Evolutionary conservation across 2,329 filamentous ascomycete genomes (phyloP).

Genomic region (Fusarium euwallaceae): DNA sequence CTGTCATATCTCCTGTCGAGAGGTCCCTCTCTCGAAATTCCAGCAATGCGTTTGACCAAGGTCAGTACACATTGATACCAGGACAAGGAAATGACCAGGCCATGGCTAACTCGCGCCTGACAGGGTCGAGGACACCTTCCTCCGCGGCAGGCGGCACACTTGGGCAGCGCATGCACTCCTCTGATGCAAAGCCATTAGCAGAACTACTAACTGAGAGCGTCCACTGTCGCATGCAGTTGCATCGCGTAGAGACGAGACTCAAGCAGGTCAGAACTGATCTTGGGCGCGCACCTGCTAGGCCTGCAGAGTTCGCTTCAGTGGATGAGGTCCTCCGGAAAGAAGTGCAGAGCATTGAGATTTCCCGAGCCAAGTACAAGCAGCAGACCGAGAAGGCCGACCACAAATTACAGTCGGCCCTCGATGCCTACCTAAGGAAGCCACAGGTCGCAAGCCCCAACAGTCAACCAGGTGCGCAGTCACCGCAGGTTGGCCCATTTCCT

Average conservation of each 20-base stretch:
- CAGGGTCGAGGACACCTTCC: constrained; percentile 11
- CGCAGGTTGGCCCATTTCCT: neutral
- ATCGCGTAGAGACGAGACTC: constrained; percentile 31
- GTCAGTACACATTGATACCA: constrained; percentile 16
- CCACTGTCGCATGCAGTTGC: constrained; percentile 32
- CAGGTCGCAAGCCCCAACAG: neutral
- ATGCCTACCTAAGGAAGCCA: constrained; percentile 9
- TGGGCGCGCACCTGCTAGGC: constrained; percentile 26
- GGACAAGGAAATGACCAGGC: neutral
- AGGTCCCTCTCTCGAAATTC: constrained; percentile 7
- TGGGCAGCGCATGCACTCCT: neutral
- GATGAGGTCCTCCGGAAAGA: constrained; percentile 35
- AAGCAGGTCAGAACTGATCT: constrained; percentile 31
- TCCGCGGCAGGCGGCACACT: neutral
- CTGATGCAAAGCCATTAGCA: constrained; percentile 25
- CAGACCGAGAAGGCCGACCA: constrained; percentile 21
- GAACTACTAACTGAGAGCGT: constrained; percentile 43
- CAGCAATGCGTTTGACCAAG: constrained; percentile 28
- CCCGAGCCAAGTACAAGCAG: constrained; percentile 12
- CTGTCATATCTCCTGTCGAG: constrained; percentile 7
- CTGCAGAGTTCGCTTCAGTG: constrained; percentile 41
- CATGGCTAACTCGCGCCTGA: constrained; percentile 6
- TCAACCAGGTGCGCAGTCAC: constrained; percentile 1
- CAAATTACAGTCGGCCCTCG: constrained; percentile 16
- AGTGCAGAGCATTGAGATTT: constrained; percentile 21